Evolutionary conservation across 768 basidiomycete species (phyloP), one percentile per base, ranked within the genome.

Genomic region (Royoungia palumana): DNA sequence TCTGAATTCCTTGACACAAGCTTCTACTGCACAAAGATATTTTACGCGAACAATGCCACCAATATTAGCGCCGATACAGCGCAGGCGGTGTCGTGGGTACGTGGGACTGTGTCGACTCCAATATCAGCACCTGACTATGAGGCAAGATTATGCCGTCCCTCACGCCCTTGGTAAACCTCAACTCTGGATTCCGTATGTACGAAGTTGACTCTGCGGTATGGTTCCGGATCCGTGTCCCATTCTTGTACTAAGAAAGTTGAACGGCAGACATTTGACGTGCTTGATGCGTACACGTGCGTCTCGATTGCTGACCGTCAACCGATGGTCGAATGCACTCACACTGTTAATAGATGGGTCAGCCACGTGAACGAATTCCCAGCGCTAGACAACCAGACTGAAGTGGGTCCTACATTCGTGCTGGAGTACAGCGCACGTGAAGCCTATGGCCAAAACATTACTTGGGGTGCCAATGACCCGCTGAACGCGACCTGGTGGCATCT

Each of bases 401-500:
- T 72, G 39, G 87, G 85, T 7, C 87, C 86, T 2, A 76, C 79
- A 4, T 88, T 72, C 55, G 49, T 52, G 27, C 60, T 72, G 9
- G 87, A 88, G 66, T 89, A 88, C 62, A 85, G 74, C 61, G 80
- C 85, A 4, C 81, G 87, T 21, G 72, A 79, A 41, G 73, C 83
- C 1, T 88, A 86, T 55, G 86, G 85, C 13, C 63, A 65, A 27
- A 66, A 63, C 42, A 63, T 72, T 2, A 72, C 74, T 32, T 88
- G 87, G 85, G 74, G 72, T 22, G 62, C 69, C 8, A 70, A 75
- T 41, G 85, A 84, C 62, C 85, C 87, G 0, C 68, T 88, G 46
- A 89, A 88, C 53, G 84, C 83, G 5, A 87, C 85, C 3, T 89
- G 83, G 81, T 89, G 85, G 86, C 87, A 87, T 62, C 75, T 65